Percentiles rank a stretch among this genome's conserved stretches.
Evolutionary conservation across 1,284 basidiomycete genomes (phyloP).

Genomic region (Coniophora puteana): DNA sequence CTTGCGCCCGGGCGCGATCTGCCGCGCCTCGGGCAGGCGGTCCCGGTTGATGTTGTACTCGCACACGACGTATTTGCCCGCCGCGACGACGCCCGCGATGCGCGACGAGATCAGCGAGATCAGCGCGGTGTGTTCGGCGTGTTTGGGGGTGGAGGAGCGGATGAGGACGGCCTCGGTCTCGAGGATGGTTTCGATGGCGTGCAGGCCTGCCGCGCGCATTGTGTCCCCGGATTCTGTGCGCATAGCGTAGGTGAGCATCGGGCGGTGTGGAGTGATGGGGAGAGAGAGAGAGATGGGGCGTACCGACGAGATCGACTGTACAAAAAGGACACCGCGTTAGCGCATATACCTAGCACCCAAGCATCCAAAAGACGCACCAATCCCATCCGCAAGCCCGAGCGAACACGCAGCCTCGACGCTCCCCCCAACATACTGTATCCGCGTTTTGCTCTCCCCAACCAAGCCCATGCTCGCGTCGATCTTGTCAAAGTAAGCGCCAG

Average conservation of each 20-base stretch:
- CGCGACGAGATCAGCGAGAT: constrained; percentile 84
- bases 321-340: constrained; percentile 11
- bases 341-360: neutral
- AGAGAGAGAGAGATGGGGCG: constrained; percentile 32
- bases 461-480: constrained; percentile 64
- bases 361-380: constrained; percentile 55
- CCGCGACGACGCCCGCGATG: constrained; percentile 92
- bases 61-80: constrained; percentile 84
- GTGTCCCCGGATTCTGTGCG: constrained; percentile 94
- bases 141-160: constrained; percentile 69
- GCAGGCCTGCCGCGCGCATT: constrained; percentile 97
- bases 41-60: constrained; percentile 86
- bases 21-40: constrained; percentile 59
- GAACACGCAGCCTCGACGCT: constrained; percentile 98
- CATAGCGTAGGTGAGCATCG: no score
- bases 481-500: constrained; percentile 74
- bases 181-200: constrained; percentile 88
- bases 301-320: constrained; percentile 87
- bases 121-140: constrained; percentile 65
- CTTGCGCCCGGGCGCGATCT: constrained; percentile 85
- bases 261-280: neutral
- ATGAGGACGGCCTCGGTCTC: constrained; percentile 93
- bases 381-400: constrained; percentile 94
- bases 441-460: constrained; percentile 55
- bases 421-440: constrained; percentile 94